phyloP scores from a whole-genome alignment of 768 basidiomycete species.

The Mycena polygramma region DNA sequence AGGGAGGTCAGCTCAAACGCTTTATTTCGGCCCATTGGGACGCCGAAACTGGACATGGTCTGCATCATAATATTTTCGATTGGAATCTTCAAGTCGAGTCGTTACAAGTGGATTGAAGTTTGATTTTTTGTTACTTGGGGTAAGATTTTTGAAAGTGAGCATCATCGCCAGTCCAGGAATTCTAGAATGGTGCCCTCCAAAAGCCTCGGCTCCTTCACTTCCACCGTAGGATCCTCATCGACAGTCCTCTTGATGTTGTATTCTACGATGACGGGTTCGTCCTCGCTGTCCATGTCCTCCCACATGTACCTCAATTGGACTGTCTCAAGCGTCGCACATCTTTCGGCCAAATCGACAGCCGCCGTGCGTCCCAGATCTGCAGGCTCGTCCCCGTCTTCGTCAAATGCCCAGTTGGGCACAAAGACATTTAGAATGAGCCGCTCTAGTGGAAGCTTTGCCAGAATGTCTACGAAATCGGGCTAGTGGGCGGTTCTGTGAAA shows the following conservation, averaged over 20 bases:
- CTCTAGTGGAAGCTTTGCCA: slow-evolving; percentile 5
- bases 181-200: slow-evolving; percentile 15
- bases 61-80: too few species aligned
- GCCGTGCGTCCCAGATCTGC: neutral
- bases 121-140: neutral
- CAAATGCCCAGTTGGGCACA: neutral
- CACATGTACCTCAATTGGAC: slow-evolving; percentile 3
- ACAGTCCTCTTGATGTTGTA: neutral
- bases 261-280: slow-evolving; percentile 4
- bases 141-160: neutral
- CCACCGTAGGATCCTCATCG: neutral
- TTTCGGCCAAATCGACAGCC: neutral
- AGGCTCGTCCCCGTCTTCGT: neutral
- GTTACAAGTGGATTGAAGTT: too few species aligned
- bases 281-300: slow-evolving; percentile 2
- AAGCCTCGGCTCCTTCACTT: neutral
- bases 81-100: too few species aligned
- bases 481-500: neutral
- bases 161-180: slow-evolving; percentile 19
- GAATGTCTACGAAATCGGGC: neutral
- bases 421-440: neutral
- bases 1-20: too few species aligned
- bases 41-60: too few species aligned
- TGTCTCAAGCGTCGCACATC: neutral
- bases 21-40: too few species aligned